Conservation (phyloP, 192 early-diverging fungal genomes). For the Diversispora eburnea region DNA sequence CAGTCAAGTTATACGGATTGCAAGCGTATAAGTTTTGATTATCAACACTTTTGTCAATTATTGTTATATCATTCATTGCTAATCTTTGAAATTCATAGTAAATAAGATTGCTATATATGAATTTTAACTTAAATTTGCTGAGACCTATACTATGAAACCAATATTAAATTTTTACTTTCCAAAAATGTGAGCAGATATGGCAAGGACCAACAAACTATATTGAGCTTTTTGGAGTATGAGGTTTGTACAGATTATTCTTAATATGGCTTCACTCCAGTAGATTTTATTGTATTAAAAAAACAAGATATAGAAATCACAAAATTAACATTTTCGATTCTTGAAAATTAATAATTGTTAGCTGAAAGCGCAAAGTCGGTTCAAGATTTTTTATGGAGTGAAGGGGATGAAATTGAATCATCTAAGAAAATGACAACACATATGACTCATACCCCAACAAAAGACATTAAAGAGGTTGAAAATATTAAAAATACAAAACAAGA, state of each 20-base stretch:
- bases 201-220: background rate
- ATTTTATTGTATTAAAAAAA: background rate
- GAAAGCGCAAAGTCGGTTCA: slow-evolving; percentile 11
- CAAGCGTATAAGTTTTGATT: slow-evolving; percentile 20
- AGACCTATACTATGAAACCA: background rate
- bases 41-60: background rate
- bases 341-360: slow-evolving; percentile 1
- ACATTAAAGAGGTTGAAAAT: too few species aligned
- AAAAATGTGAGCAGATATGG: slow-evolving; percentile 16
- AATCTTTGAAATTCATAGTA: slow-evolving; percentile 17
- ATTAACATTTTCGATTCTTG: background rate
- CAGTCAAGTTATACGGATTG: slow-evolving; percentile 6
- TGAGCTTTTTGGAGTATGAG: slow-evolving; percentile 15
- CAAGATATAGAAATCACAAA: slow-evolving; percentile 9
- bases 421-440: slow-evolving; percentile 13
- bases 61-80: slow-evolving; percentile 13
- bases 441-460: background rate
- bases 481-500: too few species aligned
- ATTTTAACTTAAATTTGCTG: slow-evolving; percentile 14
- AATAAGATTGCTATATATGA: slow-evolving; percentile 2
- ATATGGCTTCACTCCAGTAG: too few species aligned
- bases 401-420: slow-evolving; percentile 1
- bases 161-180: slow-evolving; percentile 10
- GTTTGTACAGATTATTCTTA: background rate
- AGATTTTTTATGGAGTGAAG: slow-evolving; percentile 4